Base-by-base conservation (phyloP, 148 eudicot species). In the Heliamphora exappendiculata region DNA sequence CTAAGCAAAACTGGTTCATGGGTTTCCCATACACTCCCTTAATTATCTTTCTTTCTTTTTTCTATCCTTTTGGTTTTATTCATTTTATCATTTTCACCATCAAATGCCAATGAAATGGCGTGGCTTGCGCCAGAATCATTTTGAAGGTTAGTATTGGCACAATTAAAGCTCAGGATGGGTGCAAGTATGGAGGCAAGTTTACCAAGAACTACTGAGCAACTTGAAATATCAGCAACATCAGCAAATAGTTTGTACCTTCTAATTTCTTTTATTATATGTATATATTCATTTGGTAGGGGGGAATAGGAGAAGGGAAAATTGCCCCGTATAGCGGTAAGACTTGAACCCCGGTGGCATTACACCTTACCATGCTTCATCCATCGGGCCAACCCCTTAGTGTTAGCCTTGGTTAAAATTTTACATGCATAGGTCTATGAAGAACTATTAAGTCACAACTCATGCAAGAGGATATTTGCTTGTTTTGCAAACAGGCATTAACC, bases 381-480 rank as follows among this genome's bases (percentile, higher is more conserved):
- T n/a, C n/a, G n/a, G n/a, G n/a, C n/a, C n/a, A n/a, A n/a, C n/a
- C n/a, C n/a, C n/a, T n/a, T n/a, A n/a, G n/a, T n/a, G n/a, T n/a
- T n/a, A n/a, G n/a, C n/a, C n/a, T n/a, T n/a, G 62, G 11, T 24
- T 22, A 7, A 55, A 24, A 55, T 1, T 55, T 34, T 37, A 55
- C n/a, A 37, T 37, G 4, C 20, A 28, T 36, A 20, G 60, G 39
- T 33, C 20, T 19, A 33, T 29, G 33, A 58, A 70, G 28, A 62
- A 53, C 5, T 24, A 16, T 17, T 29, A 13, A 67, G 68, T 11
- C 16, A 58, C 24, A 16, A 34, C 24, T 50, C 71, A 31, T 20
- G 41, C 70, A 44, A 65, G 20, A 72, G 60, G 9, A 78, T 50
- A 63, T 42, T 20, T 36, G 37, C 33, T 10, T 78, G 14, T 42